Base-by-base conservation (phyloP, 148 eudicot species). In the Silene latifolia region DNA sequence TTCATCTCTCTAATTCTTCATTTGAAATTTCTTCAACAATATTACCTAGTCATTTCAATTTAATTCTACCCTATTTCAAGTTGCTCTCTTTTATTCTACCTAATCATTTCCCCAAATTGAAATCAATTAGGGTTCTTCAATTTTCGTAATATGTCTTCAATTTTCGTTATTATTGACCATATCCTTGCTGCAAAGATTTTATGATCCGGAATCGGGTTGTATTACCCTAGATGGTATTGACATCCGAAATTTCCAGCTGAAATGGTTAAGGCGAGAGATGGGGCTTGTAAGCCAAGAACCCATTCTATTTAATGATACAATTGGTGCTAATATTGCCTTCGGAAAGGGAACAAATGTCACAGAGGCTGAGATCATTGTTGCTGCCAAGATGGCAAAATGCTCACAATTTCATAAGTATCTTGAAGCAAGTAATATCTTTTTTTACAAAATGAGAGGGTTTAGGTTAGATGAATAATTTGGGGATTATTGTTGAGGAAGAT, bases 251-350 rank as follows among this genome's bases (percentile, higher is more conserved):
- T 67, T 89, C 48, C 85, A 87, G 64, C 63, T 90, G 72, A 89
- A 86, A 76, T 89, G 96, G 96, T 69, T 90, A 64, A 87, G 96
- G 83, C 87, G 81, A 68, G 93, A 90, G 69, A 90, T 90, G 89
- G 92, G 96, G 4, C 88, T 90, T 17, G 96, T 90, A 20, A 87
- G 91, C 81, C 96, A 90, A 80, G 96, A 90, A 71, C 96, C 96
- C 0, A 54, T 87, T 67, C 71, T 90, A 60, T 88, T 88, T 53
- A 88, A 88, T 58, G 83, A 88, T 39, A 88, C 92, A 0, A 88
- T 90, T 76, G 80, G 85, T 25, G 89, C 87, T 25, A 90, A 90
- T 80, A 87, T 90, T 67, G 87, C 89, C 1, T 83, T 82, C 67
- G 92, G 96, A 25, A 90, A 90, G 72, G 96, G 78, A 61, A 91